Conservation (phyloP, 805 yeast genomes). For the Metschnikowia lochheadii region DNA sequence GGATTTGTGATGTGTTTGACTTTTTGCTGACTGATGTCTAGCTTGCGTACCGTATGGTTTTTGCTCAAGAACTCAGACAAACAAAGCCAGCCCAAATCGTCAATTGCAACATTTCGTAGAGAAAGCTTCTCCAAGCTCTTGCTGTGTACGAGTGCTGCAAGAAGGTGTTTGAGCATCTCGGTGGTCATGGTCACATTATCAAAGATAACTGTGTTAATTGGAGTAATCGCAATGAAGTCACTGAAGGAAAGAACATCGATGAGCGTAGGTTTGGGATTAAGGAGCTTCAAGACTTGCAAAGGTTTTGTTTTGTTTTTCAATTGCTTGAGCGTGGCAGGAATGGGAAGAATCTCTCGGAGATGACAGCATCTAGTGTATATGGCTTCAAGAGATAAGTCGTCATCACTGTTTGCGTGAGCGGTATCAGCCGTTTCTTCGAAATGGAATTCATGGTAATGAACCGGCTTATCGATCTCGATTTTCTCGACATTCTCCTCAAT, state of each 20-base stretch:
- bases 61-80: slow-evolving; percentile 46
- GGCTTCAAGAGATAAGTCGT: slow-evolving; percentile 41
- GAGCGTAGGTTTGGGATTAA: slow-evolving; percentile 56
- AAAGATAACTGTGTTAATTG: slow-evolving; percentile 51
- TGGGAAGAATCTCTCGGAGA: slow-evolving; percentile 45
- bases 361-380: slow-evolving; percentile 50
- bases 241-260: slow-evolving; percentile 55
- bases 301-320: slow-evolving; percentile 49
- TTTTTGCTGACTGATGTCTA: slow-evolving; percentile 56
- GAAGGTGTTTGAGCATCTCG: slow-evolving; percentile 48
- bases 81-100: slow-evolving; percentile 46
- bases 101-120: slow-evolving; percentile 53
- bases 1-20: slow-evolving; percentile 44
- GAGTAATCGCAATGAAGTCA: slow-evolving; percentile 54
- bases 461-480: slow-evolving; percentile 66
- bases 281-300: slow-evolving; percentile 49
- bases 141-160: slow-evolving; percentile 44
- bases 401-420: slow-evolving; percentile 2
- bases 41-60: slow-evolving; percentile 42
- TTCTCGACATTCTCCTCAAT: slow-evolving; percentile 17
- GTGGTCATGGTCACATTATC: slow-evolving; percentile 54
- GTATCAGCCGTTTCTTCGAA: slow-evolving; percentile 26
- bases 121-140: slow-evolving; percentile 48
- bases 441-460: slow-evolving; percentile 54
- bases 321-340: slow-evolving; percentile 51